These are phyloP conservation scores for Phytopythium oedochilum DNA, from an alignment of 352 stramenopile species.

Conservation along the genomic window DNA sequence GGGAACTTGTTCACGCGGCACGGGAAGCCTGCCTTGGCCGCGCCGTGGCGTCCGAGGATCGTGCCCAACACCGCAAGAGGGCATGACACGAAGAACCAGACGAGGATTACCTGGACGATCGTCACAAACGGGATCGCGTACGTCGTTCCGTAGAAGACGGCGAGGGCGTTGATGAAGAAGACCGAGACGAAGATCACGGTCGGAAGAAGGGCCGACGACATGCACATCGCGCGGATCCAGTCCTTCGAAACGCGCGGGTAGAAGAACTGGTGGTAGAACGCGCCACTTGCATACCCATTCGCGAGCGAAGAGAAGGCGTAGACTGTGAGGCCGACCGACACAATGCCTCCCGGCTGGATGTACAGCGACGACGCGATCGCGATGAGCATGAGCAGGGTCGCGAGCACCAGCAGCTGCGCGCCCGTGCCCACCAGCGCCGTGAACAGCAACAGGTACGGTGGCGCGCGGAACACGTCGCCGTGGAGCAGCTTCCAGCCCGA, in stretches of 20 bases:
- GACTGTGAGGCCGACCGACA: conserved; percentile 93
- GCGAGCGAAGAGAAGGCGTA: conserved; percentile 92
- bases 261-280: conserved; percentile 91
- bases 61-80: conserved; percentile 95
- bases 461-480: conserved; percentile 93
- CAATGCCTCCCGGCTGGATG: conserved; percentile 94
- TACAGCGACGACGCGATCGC: conserved; percentile 95
- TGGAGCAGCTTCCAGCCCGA: conserved; percentile 97
- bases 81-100: conserved; percentile 98
- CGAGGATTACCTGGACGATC: conserved; percentile 90
- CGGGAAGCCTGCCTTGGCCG: conserved; percentile 81
- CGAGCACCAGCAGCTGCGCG: conserved; percentile 93
- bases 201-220: conserved; percentile 72
- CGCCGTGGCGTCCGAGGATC: conserved; percentile 94
- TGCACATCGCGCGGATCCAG: conserved; percentile 88
- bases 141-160: conserved; percentile 78
- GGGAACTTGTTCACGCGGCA: conserved; percentile 97
- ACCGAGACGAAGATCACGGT: conserved; percentile 79
- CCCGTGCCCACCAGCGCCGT: conserved; percentile 95
- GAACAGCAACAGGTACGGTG: conserved; percentile 92
- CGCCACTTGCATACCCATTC: conserved; percentile 87
- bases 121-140: conserved; percentile 85
- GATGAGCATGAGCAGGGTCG: conserved; percentile 94
- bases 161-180: conserved; percentile 87
- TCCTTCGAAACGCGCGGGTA: conserved; percentile 89